Percentiles rank a stretch among this genome's conserved stretches.
These are phyloP conservation scores for Microascus cirrosus DNA, from an alignment of 2,329 filamentous ascomycete species.

Conservation along the genomic window DNA sequence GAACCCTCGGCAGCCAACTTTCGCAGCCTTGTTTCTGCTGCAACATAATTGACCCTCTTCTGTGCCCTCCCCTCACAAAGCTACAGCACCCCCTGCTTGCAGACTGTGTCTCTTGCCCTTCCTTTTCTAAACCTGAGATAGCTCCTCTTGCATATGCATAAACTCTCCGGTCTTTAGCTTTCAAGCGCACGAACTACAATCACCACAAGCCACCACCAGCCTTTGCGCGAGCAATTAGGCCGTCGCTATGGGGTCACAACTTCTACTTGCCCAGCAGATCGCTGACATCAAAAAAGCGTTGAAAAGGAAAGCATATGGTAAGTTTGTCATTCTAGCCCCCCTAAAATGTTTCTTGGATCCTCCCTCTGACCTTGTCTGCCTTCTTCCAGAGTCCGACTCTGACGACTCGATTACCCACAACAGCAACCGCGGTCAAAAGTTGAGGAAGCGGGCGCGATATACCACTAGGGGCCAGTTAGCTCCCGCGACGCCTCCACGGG, in stretches of 20 bases:
- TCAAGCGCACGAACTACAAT: no score
- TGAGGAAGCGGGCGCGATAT: constrained; percentile 65
- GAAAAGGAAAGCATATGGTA: constrained; percentile 53
- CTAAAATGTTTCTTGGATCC: neutral
- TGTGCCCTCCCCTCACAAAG: neutral
- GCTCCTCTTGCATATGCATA: no score
- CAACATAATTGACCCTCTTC: neutral
- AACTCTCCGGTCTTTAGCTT: no score
- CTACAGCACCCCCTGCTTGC: neutral
- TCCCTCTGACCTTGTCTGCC: neutral
- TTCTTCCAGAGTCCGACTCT: constrained; percentile 57
- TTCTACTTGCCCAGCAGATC: constrained; percentile 55
- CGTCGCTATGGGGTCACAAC: constrained; percentile 34
- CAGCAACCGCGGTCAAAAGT: constrained; percentile 68
- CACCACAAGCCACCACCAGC: neutral
- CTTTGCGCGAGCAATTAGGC: neutral
- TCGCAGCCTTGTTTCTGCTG: constrained; percentile 2
- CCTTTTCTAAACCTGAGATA: no score
- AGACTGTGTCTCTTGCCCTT: no score
- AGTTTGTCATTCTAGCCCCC: constrained; percentile 6
- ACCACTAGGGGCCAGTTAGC: constrained; percentile 60
- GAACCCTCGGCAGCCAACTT: neutral
- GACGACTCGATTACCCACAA: constrained; percentile 60
- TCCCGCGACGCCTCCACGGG: constrained; percentile 51
- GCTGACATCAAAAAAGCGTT: constrained; percentile 57